phyloP scores from a whole-genome alignment of 2,329 filamentous ascomycete species.

The Macroventuria anomochaeta region DNA sequence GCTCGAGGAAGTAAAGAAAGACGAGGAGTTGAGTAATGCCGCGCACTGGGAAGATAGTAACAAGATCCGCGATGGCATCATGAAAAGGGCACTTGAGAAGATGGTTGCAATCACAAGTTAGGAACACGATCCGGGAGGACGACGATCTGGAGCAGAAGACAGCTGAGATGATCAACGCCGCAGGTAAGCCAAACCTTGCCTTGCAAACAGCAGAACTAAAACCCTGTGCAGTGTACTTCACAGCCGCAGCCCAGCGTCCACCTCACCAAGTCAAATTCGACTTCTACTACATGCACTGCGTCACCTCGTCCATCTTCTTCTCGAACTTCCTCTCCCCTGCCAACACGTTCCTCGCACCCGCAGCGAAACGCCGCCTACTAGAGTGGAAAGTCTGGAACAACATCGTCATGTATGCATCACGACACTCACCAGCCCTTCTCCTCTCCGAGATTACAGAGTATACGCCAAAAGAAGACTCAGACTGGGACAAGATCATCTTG shows the following conservation, averaged over 20 bases:
- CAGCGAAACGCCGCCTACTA: slow-evolving; percentile 71
- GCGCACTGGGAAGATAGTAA: slow-evolving; percentile 63
- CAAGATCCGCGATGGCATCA: slow-evolving; percentile 72
- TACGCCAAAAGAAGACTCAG: slow-evolving; percentile 52
- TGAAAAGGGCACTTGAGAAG: slow-evolving; percentile 67
- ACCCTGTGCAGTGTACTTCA: slow-evolving; percentile 56
- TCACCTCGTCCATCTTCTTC: slow-evolving; percentile 80
- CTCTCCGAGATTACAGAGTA: slow-evolving; percentile 68
- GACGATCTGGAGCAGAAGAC: slow-evolving; percentile 64
- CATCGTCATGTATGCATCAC: slow-evolving; percentile 74
- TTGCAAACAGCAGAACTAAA: neutral
- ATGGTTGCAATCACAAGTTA: slow-evolving; percentile 67
- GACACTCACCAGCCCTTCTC: slow-evolving; percentile 66
- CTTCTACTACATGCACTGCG: slow-evolving; percentile 81
- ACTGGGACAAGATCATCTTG: slow-evolving; percentile 55
- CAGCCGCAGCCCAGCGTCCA: slow-evolving; percentile 67
- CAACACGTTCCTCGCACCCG: slow-evolving; percentile 62
- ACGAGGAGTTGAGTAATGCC: slow-evolving; percentile 64
- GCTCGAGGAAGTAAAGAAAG: slow-evolving; percentile 63
- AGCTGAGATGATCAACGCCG: slow-evolving; percentile 73
- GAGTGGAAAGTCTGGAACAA: slow-evolving; percentile 84
- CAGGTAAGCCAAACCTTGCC: slow-evolving; percentile 49
- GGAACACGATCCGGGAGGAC: slow-evolving; percentile 57
- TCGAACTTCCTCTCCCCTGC: slow-evolving; percentile 64
- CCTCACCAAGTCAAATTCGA: slow-evolving; percentile 69